Conservation (phyloP, 257 asterid genomes). For the Galeopsis tetrahit region DNA sequence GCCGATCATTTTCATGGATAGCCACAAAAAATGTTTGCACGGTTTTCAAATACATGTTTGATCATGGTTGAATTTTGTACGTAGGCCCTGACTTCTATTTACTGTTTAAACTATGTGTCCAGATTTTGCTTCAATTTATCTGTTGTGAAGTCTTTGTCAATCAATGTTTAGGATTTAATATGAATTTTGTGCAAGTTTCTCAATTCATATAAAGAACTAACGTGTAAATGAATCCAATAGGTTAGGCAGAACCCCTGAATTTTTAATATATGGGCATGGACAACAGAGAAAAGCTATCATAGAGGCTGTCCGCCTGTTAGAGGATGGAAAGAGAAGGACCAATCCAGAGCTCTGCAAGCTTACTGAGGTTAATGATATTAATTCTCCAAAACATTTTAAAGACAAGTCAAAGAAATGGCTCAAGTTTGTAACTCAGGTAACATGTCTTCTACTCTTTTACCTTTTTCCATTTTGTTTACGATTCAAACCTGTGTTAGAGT, state of each 20-base stretch:
- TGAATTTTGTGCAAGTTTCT: constrained; percentile 22
- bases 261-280: constrained; percentile 87
- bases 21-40: background rate
- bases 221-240: constrained; percentile 50
- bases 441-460: constrained; percentile 17
- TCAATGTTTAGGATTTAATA: background rate
- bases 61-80: constrained; percentile 13
- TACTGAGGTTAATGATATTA: constrained; percentile 46
- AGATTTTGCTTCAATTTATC: background rate
- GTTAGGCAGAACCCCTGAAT: constrained; percentile 83
- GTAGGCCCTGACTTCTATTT: constrained; percentile 14
- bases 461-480: constrained; percentile 18
- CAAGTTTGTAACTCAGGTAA: constrained; percentile 83
- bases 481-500: background rate
- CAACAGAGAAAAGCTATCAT: constrained; percentile 93
- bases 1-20: constrained; percentile 27
- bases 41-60: background rate
- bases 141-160: constrained; percentile 19
- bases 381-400: constrained; percentile 75
- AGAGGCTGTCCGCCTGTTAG: constrained; percentile 84
- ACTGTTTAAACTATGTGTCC: constrained; percentile 19
- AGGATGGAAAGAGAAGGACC: constrained; percentile 59
- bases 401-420: constrained; percentile 96
- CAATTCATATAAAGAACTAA: constrained; percentile 15
- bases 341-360: constrained; percentile 47